Evolutionary conservation across 805 yeast genomes (phyloP).

Genomic region (Metschnikowia lachancei): DNA sequence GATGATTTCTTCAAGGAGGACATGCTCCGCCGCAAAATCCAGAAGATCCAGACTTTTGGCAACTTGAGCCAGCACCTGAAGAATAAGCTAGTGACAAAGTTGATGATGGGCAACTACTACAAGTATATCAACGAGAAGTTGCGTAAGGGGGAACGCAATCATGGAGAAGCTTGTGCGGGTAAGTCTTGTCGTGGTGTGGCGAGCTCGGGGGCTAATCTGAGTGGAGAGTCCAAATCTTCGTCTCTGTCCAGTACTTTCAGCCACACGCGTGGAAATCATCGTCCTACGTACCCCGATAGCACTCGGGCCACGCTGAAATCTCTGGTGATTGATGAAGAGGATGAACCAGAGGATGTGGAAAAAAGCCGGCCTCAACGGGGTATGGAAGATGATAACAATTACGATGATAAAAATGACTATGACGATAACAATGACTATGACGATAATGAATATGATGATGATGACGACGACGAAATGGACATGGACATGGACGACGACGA

Average conservation of each 20-base stretch:
- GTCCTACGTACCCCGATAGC: background rate
- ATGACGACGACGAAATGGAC: background rate
- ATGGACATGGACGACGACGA: constrained; percentile 27
- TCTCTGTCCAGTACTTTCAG: background rate
- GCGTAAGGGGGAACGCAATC: background rate
- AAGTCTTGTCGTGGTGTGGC: no score
- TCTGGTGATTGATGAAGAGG: background rate
- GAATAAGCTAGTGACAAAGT: constrained; percentile 52
- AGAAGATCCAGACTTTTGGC: constrained; percentile 40
- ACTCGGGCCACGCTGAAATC: background rate
- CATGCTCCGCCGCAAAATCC: constrained; percentile 48
- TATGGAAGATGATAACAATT: no score
- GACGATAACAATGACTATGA: no score
- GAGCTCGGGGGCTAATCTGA: background rate
- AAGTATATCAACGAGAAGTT: constrained; percentile 37
- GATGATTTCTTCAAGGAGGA: constrained; percentile 40
- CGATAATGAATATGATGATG: no score
- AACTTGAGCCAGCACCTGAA: constrained; percentile 42
- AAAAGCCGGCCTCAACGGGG: background rate
- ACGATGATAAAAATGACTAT: no score
- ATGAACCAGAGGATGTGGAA: background rate
- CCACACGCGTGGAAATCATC: background rate
- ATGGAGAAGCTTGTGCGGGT: no score
- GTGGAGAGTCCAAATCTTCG: background rate
- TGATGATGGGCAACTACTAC: constrained; percentile 68